Conservation (phyloP, 495 filamentous ascomycete species). For the Trichoderma gamsii region DNA sequence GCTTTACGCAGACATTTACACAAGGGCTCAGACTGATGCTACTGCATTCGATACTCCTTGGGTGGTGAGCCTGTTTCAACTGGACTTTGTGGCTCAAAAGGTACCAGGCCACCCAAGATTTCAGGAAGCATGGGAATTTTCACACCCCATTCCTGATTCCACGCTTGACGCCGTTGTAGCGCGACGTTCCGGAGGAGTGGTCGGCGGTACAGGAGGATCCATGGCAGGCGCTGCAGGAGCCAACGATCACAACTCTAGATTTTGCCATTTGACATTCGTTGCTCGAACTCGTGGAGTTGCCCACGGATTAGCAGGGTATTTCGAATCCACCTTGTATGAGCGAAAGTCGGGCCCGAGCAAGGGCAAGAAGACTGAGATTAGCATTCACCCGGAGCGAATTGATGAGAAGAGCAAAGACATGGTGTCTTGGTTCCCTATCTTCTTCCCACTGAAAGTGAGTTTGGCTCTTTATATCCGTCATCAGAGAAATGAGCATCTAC, state of each 20-base stretch:
- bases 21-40: conserved; percentile 50
- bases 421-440: conserved; percentile 99
- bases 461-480: not conserved
- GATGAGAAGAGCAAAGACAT: conserved; percentile 84
- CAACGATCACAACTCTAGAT: conserved; percentile 85
- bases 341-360: conserved; percentile 21
- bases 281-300: conserved; percentile 69
- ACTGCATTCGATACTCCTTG: conserved; percentile 84
- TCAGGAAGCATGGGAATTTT: conserved; percentile 65
- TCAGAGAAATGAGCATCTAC: conserved; percentile 6
- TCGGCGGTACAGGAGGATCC: conserved; percentile 51
- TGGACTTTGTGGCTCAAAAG: conserved; percentile 67
- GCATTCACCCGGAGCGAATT: conserved; percentile 88
- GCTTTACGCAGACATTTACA: conserved; percentile 70
- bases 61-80: conserved; percentile 84
- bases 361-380: conserved; percentile 65
- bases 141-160: conserved; percentile 46
- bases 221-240: conserved; percentile 53
- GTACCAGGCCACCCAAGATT: conserved; percentile 52
- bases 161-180: conserved; percentile 41
- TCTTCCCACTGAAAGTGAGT: conserved; percentile 86
- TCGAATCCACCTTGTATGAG: conserved; percentile 82
- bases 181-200: conserved; percentile 50
- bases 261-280: conserved; percentile 66
- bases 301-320: conserved; percentile 90